These are phyloP conservation scores for Beauveria sp. DNA, from an alignment of 2,329 filamentous ascomycete species.

Conservation along the genomic window DNA sequence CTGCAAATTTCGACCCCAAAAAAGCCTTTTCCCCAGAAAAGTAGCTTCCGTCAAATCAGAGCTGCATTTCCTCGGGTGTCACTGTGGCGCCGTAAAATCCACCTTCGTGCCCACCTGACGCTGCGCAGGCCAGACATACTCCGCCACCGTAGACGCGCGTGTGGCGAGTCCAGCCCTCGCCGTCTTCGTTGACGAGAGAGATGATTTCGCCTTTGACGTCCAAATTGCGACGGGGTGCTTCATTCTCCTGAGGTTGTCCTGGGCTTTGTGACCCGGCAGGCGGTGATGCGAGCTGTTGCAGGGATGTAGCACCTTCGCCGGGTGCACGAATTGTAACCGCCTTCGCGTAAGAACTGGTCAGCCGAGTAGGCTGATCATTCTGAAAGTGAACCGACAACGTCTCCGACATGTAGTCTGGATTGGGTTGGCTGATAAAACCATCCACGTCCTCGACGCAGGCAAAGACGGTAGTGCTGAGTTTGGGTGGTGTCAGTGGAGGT, in stretches of 20 bases:
- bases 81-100: slow-evolving; percentile 49
- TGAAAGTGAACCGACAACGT: slow-evolving; percentile 22
- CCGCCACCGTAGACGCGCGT: slow-evolving; percentile 53
- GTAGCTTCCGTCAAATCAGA: neutral
- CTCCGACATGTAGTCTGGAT: slow-evolving; percentile 40
- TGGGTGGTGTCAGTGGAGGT: slow-evolving; percentile 42
- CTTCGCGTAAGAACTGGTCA: slow-evolving; percentile 36
- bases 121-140: slow-evolving; percentile 47
- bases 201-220: slow-evolving; percentile 44
- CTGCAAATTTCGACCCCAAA: neutral
- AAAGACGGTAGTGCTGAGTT: slow-evolving; percentile 34
- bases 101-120: slow-evolving; percentile 34
- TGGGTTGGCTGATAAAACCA: slow-evolving; percentile 39
- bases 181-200: slow-evolving; percentile 38
- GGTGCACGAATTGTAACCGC: slow-evolving; percentile 29
- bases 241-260: neutral
- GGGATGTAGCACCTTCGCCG: slow-evolving; percentile 15
- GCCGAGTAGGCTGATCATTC: slow-evolving; percentile 24
- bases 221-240: slow-evolving; percentile 28
- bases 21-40: neutral
- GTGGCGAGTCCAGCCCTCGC: slow-evolving; percentile 47
- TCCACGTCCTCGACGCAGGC: slow-evolving; percentile 35
- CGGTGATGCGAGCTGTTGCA: slow-evolving; percentile 34
- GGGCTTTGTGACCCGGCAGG: slow-evolving; percentile 23
- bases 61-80: slow-evolving; percentile 43